phyloP scores from a whole-genome alignment of 2,329 filamentous ascomycete genomes.

The Apiospora aurea region DNA sequence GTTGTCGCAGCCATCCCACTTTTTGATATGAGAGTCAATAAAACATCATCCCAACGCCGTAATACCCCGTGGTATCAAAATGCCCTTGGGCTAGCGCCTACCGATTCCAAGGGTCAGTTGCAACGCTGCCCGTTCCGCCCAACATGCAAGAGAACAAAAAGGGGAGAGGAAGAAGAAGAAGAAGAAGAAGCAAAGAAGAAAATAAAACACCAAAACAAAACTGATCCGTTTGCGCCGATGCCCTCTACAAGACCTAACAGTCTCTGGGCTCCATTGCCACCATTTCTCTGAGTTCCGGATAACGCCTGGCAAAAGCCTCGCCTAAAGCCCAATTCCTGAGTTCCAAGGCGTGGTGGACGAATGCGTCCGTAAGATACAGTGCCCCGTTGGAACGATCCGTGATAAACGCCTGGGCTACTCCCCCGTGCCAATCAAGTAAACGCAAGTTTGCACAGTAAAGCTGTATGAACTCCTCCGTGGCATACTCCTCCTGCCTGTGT shows the following conservation, averaged over 20 bases:
- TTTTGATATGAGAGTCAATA: slow-evolving; percentile 21
- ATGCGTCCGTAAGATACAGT: slow-evolving; percentile 37
- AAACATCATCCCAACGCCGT: slow-evolving; percentile 23
- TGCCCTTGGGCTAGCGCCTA: slow-evolving; percentile 23
- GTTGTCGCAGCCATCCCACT: slow-evolving; percentile 21
- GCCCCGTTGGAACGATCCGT: slow-evolving; percentile 37
- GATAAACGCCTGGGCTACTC: slow-evolving; percentile 35
- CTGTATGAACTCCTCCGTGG: slow-evolving; percentile 46
- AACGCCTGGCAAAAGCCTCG: slow-evolving; percentile 38
- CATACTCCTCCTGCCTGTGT: slow-evolving; percentile 45
- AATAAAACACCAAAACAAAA: background rate
- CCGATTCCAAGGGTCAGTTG: slow-evolving; percentile 13
- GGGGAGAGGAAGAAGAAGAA: no score
- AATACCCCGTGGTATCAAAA: slow-evolving; percentile 26
- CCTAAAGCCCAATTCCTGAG: slow-evolving; percentile 38
- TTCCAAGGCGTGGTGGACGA: slow-evolving; percentile 36
- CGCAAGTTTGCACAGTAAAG: slow-evolving; percentile 44
- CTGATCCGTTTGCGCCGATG: slow-evolving; percentile 1
- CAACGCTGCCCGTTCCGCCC: slow-evolving; percentile 16
- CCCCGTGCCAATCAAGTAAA: slow-evolving; percentile 44
- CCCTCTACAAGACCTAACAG: slow-evolving; percentile 10
- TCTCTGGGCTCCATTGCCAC: slow-evolving; percentile 29
- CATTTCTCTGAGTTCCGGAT: slow-evolving; percentile 37
- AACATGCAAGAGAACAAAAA: background rate
- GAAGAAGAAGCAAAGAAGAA: background rate